Evolutionary conservation across 148 eudicot species (phyloP), one percentile per base, ranked within the genome.

Genomic region (Nepenthes mirabilis): DNA sequence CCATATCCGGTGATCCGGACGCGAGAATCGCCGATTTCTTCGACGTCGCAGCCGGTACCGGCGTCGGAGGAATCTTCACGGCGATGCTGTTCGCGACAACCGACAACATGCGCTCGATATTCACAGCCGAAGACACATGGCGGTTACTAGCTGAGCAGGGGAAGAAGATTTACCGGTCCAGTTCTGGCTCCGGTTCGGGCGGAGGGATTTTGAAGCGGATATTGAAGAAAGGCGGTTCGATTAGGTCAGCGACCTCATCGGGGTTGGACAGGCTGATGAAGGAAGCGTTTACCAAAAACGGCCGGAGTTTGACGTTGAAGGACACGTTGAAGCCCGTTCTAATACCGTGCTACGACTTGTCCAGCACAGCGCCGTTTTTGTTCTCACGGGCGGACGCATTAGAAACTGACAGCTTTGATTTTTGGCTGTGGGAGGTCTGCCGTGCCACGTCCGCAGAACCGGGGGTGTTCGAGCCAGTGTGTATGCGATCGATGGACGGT

Each of bases 381-480:
- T 91, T 91, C 72, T 84, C 91, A 1, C 69, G 97, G 36, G 97
- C 97, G 13, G 97, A 87, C 67, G 97, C 97, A 0, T 63, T 91
- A 6, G 95, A 91, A 10, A 63, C 87, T 1, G 89, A 87, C 40
- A 77, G 89, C 69, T 91, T 74, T 47, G 86, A 91, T 32, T 91
- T 91, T 43, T 63, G 75, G 2, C 79, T 91, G 2, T 82, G 84
- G 87, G 95, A 91, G 70, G 89, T 85, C 0, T 91, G 97, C 64
- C 71, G 88, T 0, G 97, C 97, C 23, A 85, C 97, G 34, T 68
- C 95, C 7, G 91, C 95, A 1, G 87, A 80, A 2, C 91, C 97
- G 59, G 93, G 83, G 2, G 61, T 69, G 10, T 78, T 76, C 58
- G 83, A 72, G 2, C 95, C 97, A 67, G 90, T 85, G 1, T 34